Evolutionary conservation across 441 rosid species (phyloP).

Genomic region (Biscutella auriculata): DNA sequence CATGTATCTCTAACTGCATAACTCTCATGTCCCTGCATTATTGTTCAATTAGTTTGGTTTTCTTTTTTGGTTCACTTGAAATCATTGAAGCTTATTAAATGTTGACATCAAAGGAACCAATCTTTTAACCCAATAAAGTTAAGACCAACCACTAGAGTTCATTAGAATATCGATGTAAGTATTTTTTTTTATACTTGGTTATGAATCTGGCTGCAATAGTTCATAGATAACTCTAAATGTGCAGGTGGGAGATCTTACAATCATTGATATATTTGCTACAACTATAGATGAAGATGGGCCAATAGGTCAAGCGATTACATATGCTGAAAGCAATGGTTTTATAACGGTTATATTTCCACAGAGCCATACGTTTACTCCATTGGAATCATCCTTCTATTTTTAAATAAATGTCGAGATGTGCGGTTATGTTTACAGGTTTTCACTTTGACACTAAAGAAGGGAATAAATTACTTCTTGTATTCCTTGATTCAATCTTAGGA

Average conservation of each 20-base stretch:
- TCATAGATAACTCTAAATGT: background rate
- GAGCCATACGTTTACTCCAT: background rate
- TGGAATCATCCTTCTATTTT: background rate
- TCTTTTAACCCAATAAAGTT: background rate
- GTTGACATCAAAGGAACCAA: background rate
- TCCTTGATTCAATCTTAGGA: slow-evolving; percentile 61
- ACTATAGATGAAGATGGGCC: slow-evolving; percentile 49
- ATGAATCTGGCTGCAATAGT: background rate
- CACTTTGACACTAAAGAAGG: slow-evolving; percentile 87
- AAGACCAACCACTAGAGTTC: background rate
- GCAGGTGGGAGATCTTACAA: slow-evolving; percentile 78
- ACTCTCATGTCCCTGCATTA: slow-evolving; percentile 1
- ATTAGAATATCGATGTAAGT: background rate
- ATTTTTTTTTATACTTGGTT: background rate
- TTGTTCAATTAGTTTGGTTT: background rate
- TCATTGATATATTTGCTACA: slow-evolving; percentile 77
- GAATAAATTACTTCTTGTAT: slow-evolving; percentile 69
- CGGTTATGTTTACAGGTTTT: slow-evolving; percentile 39
- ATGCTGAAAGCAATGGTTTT: slow-evolving; percentile 85
- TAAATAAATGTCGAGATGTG: background rate
- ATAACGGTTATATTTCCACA: background rate
- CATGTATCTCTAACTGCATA: slow-evolving; percentile 40
- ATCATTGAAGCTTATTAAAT: background rate
- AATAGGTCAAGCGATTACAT: slow-evolving; percentile 52
- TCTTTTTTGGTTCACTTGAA: background rate